Percentiles rank a stretch among this genome's conserved stretches.
These are phyloP conservation scores for Pseudopyricularia javanii DNA, from an alignment of 2,329 filamentous ascomycete genomes.

Conservation along the genomic window DNA sequence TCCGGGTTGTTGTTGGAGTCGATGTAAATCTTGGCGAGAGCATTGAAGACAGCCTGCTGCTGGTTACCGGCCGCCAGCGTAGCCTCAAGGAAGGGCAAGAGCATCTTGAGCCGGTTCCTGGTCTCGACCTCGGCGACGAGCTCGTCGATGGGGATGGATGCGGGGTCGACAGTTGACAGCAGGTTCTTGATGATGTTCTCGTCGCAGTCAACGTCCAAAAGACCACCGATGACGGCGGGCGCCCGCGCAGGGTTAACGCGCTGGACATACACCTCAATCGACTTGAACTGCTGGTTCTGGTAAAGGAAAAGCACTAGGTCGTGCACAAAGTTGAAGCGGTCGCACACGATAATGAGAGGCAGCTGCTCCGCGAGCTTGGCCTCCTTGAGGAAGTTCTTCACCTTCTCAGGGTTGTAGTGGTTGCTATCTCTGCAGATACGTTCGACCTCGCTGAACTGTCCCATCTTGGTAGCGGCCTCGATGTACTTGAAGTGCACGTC, in stretches of 20 bases:
- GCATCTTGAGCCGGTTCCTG: slow-evolving; percentile 86
- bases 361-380: slow-evolving; percentile 84
- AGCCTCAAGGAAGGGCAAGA: slow-evolving; percentile 90
- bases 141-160: slow-evolving; percentile 84
- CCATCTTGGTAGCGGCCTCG: slow-evolving; percentile 87
- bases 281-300: slow-evolving; percentile 98
- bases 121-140: slow-evolving; percentile 91
- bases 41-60: slow-evolving; percentile 94
- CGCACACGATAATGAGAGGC: slow-evolving; percentile 94
- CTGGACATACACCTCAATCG: slow-evolving; percentile 96
- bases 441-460: slow-evolving; percentile 91
- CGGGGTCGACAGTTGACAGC: slow-evolving; percentile 69
- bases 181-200: slow-evolving; percentile 93
- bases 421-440: slow-evolving; percentile 93
- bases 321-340: slow-evolving; percentile 98
- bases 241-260: slow-evolving; percentile 86
- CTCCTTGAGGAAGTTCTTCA: slow-evolving; percentile 99
- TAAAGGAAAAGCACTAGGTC: slow-evolving; percentile 94
- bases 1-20: slow-evolving; percentile 98
- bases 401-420: slow-evolving; percentile 82
- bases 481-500: slow-evolving; percentile 99
- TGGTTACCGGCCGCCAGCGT: slow-evolving; percentile 83
- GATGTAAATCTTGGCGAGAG: slow-evolving; percentile 97
- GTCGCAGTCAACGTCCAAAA: slow-evolving; percentile 94
- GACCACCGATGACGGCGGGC: slow-evolving; percentile 81